Base-by-base conservation (phyloP, 768 basidiomycete species). In the Chalciporus piperatus region DNA sequence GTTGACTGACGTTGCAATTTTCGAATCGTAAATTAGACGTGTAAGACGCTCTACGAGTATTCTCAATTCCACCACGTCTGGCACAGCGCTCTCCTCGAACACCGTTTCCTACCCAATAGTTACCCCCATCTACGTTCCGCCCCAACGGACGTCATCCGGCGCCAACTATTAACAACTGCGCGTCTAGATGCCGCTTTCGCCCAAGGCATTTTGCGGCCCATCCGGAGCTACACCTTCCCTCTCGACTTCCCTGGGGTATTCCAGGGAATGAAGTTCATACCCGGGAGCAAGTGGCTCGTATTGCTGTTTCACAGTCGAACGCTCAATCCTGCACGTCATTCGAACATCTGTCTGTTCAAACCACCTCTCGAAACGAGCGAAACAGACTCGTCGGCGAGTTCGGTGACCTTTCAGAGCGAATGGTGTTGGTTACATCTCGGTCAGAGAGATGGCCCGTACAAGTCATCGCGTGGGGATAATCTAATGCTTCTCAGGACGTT, bases 281-380 rank as follows among this genome's bases (percentile, higher is more conserved):
- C 66, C 9, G 66, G 66, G 8, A 58, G 58, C 35, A 56, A 64
- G 47, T 67, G 66, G 66, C 60, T 67, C 2, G 65, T 67, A 13
- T 44, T 67, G 20, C 57, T 69, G n/a, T 67, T 69, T 39, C 66
- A 67, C 46, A 67, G 66, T 28, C 59, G 67, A 7, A 60, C 52
- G 17, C 60, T 64, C 22, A 67, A 67, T 27, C 67, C 67, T 16
- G 48, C 53, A 0, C 62, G 63, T 6, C 65, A 67, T 45, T 67
- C 66, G 2, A 67, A 69, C 12, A 47, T 67, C 10, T 69, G 66
- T 35, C 45, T 67, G 32, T 57, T 67, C 27, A 62, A 48, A 47
- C 65, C 62, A 6, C 53, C 60, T 14, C 47, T 41, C 12, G 28
- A 40, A n/a, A 25, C 56, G 12, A 40, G 37, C 33, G 3, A 32